Evolutionary conservation across 2,329 filamentous ascomycete species (phyloP).

Genomic region (Aphanoascus verrucosus): DNA sequence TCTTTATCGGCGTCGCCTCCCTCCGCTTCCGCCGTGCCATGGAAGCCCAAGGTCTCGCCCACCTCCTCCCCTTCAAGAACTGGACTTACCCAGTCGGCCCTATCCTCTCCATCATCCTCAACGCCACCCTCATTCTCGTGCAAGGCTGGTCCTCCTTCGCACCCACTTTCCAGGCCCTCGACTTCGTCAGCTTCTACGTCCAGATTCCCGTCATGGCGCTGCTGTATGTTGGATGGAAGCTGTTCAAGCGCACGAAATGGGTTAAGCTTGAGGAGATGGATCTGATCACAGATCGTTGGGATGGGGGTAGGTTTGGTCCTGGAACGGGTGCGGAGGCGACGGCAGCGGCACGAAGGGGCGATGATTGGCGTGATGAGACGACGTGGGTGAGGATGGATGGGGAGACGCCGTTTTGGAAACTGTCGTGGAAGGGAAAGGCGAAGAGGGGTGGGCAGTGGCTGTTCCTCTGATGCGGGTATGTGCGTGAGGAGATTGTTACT

Average conservation of each 20-base stretch:
- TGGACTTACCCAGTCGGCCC: constrained; percentile 57
- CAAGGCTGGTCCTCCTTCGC: constrained; percentile 53
- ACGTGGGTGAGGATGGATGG: constrained; percentile 11
- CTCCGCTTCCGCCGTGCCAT: constrained; percentile 54
- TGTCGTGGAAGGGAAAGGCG: constrained; percentile 18
- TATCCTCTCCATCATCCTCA: constrained; percentile 46
- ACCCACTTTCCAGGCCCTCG: constrained; percentile 46
- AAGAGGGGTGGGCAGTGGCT: constrained; percentile 32
- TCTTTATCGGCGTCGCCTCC: constrained; percentile 52
- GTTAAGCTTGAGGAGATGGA: constrained; percentile 42
- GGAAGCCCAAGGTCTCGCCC: constrained; percentile 48
- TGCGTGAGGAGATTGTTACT: neutral
- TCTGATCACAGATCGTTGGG: constrained; percentile 39
- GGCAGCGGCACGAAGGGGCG: neutral
- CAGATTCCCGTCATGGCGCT: constrained; percentile 51
- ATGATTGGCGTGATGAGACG: constrained; percentile 7
- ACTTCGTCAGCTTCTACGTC: constrained; percentile 55
- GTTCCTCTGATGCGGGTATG: constrained; percentile 24
- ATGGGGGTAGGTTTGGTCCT: constrained; percentile 21
- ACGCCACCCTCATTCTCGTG: constrained; percentile 50
- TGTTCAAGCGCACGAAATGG: constrained; percentile 36
- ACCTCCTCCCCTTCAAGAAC: constrained; percentile 54
- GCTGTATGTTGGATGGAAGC: constrained; percentile 48
- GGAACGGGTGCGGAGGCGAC: constrained; percentile 23
- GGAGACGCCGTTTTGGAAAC: constrained; percentile 16